Evolutionary conservation across 208 protist species (phyloP).

Genomic region (Novymonas esmeraldas): DNA sequence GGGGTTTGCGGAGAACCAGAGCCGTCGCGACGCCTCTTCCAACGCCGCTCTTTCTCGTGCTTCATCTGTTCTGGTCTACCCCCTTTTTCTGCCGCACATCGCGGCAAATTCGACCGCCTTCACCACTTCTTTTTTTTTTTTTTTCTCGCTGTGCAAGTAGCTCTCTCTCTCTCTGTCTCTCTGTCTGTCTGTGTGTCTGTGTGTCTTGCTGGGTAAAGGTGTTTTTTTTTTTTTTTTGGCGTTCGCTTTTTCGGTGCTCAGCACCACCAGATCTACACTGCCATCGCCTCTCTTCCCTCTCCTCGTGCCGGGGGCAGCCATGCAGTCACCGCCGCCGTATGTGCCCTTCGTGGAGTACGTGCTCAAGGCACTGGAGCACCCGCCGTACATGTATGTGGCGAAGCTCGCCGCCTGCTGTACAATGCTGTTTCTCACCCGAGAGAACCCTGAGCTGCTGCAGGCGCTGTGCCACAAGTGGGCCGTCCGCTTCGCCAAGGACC

Average conservation of each 20-base stretch:
- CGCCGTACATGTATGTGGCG: slow-evolving; percentile 82
- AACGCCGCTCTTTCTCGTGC: too few relatives aligned
- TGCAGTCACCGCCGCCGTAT: slow-evolving; percentile 52
- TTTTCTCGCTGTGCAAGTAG: background rate
- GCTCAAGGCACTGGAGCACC: slow-evolving; percentile 74
- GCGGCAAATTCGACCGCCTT: too few relatives aligned
- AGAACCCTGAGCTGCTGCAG: slow-evolving; percentile 67
- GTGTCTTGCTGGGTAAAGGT: too few relatives aligned
- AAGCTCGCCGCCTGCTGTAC: slow-evolving; percentile 82
- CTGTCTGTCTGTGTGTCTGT: background rate
- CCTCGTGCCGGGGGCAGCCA: too few relatives aligned
- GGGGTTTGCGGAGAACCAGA: too few relatives aligned
- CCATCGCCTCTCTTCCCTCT: background rate
- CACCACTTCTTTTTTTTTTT: too few relatives aligned
- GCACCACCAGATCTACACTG: background rate
- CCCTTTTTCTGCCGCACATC: too few relatives aligned
- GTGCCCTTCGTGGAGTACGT: slow-evolving; percentile 87
- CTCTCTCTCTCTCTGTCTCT: background rate
- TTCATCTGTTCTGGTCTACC: too few relatives aligned
- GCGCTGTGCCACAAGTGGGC: slow-evolving; percentile 78
- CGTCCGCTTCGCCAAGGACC: slow-evolving; percentile 68
- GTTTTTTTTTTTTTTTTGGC: background rate
- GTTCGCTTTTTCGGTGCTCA: background rate
- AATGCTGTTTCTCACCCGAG: slow-evolving; percentile 80
- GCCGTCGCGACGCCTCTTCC: too few relatives aligned